These are phyloP conservation scores for Luffa aegyptiaca DNA, from an alignment of 306 rosid species.

Conservation along the genomic window DNA sequence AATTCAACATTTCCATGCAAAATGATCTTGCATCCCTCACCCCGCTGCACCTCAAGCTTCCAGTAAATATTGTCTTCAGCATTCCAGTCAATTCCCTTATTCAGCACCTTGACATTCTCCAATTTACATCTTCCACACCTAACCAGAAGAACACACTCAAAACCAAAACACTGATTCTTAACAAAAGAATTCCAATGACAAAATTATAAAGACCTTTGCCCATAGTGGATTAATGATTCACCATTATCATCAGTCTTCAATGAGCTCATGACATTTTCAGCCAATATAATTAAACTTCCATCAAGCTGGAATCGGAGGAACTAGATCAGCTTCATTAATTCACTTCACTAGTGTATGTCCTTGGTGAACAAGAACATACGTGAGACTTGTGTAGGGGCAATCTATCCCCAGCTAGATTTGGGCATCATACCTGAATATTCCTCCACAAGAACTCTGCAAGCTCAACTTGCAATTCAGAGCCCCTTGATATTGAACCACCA, in stretches of 20 bases:
- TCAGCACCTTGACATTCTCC: constrained; percentile 66
- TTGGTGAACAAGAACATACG: not conserved
- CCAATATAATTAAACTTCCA: constrained; percentile 65
- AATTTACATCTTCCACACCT: constrained; percentile 96
- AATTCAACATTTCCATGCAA: constrained; percentile 96
- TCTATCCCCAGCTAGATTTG: not conserved
- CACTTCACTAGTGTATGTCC: not conserved
- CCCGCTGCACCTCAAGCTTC: constrained; percentile 68
- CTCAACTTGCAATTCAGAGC: constrained; percentile 87
- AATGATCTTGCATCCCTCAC: constrained; percentile 52
- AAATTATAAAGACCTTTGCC: constrained; percentile 44
- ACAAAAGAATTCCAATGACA: not conserved
- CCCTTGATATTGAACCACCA: constrained; percentile 75
- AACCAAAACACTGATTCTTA: not conserved
- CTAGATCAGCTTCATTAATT: constrained; percentile 24
- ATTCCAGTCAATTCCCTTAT: constrained; percentile 77
- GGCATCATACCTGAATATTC: constrained; percentile 57
- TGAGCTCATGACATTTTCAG: constrained; percentile 62
- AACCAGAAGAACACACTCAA: constrained; percentile 17
- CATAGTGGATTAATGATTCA: constrained; percentile 61
- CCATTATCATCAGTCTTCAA: constrained; percentile 41
- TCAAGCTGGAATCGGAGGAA: constrained; percentile 44
- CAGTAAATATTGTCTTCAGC: constrained; percentile 54
- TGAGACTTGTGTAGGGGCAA: not conserved
- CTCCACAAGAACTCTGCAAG: constrained; percentile 85